Conservation (phyloP, 169 alveolate genomes). For the Ichthyophthirius multifiliis region DNA sequence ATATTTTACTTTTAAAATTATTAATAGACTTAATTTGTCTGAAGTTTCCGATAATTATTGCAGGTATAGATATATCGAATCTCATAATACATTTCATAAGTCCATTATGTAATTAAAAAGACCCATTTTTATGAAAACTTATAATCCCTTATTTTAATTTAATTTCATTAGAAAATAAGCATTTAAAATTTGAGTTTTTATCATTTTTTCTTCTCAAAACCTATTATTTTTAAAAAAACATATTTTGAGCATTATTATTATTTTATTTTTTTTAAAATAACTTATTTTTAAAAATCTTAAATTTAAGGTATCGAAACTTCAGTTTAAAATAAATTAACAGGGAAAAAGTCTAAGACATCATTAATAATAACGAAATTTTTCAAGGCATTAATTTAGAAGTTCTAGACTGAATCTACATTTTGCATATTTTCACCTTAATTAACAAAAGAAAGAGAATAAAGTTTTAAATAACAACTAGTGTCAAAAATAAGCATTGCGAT, state of each 20-base stretch:
- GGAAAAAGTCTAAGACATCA: constrained; percentile 4
- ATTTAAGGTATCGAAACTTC: background rate
- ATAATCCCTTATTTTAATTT: background rate
- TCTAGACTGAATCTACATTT: background rate
- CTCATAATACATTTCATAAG: background rate
- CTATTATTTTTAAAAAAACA: background rate
- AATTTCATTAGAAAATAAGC: background rate
- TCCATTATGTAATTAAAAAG: background rate
- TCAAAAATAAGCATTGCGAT: background rate
- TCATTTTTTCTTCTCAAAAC: background rate
- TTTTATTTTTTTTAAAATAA: background rate
- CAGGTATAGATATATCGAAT: background rate
- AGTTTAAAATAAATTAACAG: background rate
- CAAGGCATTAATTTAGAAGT: background rate
- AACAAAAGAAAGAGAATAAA: background rate
- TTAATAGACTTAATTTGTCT: background rate
- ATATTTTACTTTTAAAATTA: background rate
- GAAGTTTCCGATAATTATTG: background rate
- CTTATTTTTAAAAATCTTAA: background rate
- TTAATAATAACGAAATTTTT: background rate
- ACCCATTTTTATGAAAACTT: background rate
- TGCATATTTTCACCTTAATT: background rate
- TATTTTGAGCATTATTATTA: background rate
- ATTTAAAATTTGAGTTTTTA: background rate
- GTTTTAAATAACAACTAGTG: background rate